Conservation (phyloP, 495 filamentous ascomycete genomes). For the Clavariopsis aquatica region DNA sequence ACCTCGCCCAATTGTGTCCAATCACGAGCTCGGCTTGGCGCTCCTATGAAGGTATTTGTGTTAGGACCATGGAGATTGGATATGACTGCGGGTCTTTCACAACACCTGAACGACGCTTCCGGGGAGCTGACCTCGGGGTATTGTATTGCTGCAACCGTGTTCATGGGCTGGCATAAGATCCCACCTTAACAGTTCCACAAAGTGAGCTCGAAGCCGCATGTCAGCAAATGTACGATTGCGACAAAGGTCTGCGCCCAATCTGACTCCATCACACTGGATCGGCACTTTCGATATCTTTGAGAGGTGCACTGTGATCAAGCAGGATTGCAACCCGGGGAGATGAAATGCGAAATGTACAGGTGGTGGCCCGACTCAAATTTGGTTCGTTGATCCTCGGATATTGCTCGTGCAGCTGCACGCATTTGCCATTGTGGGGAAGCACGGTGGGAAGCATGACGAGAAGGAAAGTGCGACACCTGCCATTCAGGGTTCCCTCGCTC, state of each 20-base stretch:
- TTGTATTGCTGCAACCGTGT: not conserved
- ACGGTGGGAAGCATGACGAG: constrained; percentile 8
- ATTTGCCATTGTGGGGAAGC: constrained; percentile 25
- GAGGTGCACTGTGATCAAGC: constrained; percentile 9
- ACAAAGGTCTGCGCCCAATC: constrained; percentile 2
- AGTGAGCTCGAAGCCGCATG: constrained; percentile 5
- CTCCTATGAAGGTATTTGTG: constrained; percentile 13
- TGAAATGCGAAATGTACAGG: constrained; percentile 9
- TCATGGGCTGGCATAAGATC: not conserved
- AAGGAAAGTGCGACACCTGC: constrained; percentile 4
- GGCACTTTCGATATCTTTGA: constrained; percentile 17
- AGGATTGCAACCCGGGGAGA: constrained; percentile 12
- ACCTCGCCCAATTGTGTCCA: constrained; percentile 3
- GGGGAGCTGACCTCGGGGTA: not conserved
- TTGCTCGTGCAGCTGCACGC: constrained; percentile 24
- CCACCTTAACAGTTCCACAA: not conserved
- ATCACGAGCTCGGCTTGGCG: constrained; percentile 21
- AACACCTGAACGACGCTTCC: constrained; percentile 4
- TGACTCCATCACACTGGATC: constrained; percentile 23
- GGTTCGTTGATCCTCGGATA: constrained; percentile 15
- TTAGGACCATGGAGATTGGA: constrained; percentile 7
- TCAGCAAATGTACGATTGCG: constrained; percentile 23
- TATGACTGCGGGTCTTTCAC: constrained; percentile 8
- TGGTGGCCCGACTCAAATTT: constrained; percentile 16
- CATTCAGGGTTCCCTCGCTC: not conserved